Conservation (phyloP, 1,284 basidiomycete species). For the Ganoderma lingzhi region DNA sequence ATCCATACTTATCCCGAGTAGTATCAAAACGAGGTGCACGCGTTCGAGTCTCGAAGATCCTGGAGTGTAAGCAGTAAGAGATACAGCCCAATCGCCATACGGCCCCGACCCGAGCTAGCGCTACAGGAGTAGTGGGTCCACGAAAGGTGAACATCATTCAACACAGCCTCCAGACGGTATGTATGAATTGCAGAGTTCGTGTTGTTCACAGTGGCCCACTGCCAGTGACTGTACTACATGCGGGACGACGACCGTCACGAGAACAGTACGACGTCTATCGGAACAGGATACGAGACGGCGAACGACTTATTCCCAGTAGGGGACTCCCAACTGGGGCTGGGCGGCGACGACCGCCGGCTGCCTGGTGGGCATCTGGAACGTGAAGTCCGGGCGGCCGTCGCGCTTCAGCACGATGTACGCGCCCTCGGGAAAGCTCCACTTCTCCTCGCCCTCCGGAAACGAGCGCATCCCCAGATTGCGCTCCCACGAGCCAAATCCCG, state of each 20-base stretch:
- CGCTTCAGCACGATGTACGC: slow-evolving; percentile 7
- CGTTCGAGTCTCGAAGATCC: too few relatives aligned
- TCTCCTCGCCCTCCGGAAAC: slow-evolving; percentile 14
- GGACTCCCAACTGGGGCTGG: neutral
- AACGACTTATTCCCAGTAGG: neutral
- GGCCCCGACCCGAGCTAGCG: too few relatives aligned
- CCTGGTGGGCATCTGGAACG: slow-evolving; percentile 9
- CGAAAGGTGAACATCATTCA: too few relatives aligned
- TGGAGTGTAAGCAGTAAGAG: too few relatives aligned
- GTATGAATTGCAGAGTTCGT: too few relatives aligned
- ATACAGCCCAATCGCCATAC: too few relatives aligned
- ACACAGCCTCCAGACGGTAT: too few relatives aligned
- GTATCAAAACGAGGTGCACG: too few relatives aligned
- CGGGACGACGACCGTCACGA: neutral
- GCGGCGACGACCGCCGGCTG: neutral
- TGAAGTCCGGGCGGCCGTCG: slow-evolving; percentile 4
- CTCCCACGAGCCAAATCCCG: slow-evolving; percentile 14
- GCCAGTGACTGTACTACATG: neutral
- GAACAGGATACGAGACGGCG: neutral
- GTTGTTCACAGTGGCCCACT: too few relatives aligned
- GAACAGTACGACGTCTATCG: neutral
- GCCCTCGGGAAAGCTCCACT: slow-evolving; percentile 12
- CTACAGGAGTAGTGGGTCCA: too few relatives aligned
- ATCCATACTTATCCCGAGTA: too few relatives aligned
- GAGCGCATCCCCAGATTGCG: slow-evolving; percentile 1